Evolutionary conservation across 345 rosid genomes (phyloP).

Genomic region (Heritiera littoralis): DNA sequence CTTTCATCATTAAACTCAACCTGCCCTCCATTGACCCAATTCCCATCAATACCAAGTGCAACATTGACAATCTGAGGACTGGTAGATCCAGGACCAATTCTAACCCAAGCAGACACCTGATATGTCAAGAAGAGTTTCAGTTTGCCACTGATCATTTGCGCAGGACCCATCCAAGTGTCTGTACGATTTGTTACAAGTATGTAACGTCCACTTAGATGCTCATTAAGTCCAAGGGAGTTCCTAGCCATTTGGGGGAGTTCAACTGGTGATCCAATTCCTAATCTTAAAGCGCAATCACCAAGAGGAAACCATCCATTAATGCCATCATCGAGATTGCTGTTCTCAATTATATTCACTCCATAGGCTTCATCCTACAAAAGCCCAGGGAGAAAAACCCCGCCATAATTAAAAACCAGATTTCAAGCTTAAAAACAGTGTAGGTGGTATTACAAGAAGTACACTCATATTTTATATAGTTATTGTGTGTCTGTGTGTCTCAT

Average conservation of each 20-base stretch:
- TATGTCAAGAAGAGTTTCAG: conserved; percentile 73
- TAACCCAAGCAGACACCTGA: conserved; percentile 91
- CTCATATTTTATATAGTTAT: neutral
- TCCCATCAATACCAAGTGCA: conserved; percentile 72
- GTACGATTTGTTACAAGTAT: conserved; percentile 73
- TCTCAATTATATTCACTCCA: conserved; percentile 69
- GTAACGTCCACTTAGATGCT: conserved; percentile 63
- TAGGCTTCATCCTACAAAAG: conserved; percentile 56
- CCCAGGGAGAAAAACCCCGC: conserved; percentile 3
- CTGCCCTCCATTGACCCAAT: conserved; percentile 96
- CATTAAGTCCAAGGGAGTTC: conserved; percentile 72
- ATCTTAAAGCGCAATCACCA: conserved; percentile 62
- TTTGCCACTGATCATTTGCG: conserved; percentile 77
- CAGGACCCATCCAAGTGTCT: conserved; percentile 97
- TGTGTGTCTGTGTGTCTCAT: neutral
- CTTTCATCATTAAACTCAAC: conserved; percentile 56
- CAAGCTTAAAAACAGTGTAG: neutral
- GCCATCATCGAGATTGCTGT: conserved; percentile 55
- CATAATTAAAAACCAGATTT: neutral
- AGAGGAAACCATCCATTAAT: conserved; percentile 78
- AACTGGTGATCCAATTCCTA: conserved; percentile 32
- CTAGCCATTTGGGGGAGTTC: conserved; percentile 17
- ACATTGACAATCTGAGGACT: conserved; percentile 74
- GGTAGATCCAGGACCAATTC: conserved; percentile 52
- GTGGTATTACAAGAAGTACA: neutral